These are phyloP conservation scores for Trypanosoma grayi DNA, from an alignment of 208 protist species.

Conservation along the genomic window DNA sequence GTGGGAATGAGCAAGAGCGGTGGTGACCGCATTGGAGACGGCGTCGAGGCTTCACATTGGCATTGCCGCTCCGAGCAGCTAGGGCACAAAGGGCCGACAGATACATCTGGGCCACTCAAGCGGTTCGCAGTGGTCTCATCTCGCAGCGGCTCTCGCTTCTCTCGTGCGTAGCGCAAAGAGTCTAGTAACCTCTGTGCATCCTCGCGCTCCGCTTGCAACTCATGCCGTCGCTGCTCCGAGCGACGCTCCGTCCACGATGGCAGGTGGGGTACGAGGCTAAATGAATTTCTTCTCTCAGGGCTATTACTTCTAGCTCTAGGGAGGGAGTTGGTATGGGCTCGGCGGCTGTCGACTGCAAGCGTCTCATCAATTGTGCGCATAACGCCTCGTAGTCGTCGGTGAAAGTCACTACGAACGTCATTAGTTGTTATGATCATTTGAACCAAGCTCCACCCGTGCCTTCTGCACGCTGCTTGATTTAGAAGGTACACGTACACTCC, in stretches of 20 bases:
- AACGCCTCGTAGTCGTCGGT: constrained; percentile 39
- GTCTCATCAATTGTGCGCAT: constrained; percentile 53
- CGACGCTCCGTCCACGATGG: background rate
- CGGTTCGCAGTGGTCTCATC: background rate
- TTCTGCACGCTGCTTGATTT: background rate
- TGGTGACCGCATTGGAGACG: background rate
- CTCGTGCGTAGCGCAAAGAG: constrained; percentile 3
- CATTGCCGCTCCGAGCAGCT: background rate
- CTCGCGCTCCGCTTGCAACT: constrained; percentile 8
- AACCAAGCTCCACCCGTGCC: background rate
- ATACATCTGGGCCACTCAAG: background rate
- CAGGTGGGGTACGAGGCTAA: background rate
- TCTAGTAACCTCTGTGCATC: background rate
- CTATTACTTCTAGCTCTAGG: background rate
- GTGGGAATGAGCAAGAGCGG: no score
- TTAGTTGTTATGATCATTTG: constrained; percentile 2
- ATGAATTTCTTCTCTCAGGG: background rate
- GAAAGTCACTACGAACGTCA: constrained; percentile 28
- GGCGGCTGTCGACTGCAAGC: background rate
- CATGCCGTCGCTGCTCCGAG: constrained; percentile 5
- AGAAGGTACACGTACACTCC: no score
- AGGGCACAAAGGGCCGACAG: background rate
- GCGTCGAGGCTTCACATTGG: background rate
- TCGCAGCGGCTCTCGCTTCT: background rate
- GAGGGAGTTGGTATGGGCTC: background rate